Base-by-base conservation (phyloP, 257 asterid species). In the Solanum sitiens region DNA sequence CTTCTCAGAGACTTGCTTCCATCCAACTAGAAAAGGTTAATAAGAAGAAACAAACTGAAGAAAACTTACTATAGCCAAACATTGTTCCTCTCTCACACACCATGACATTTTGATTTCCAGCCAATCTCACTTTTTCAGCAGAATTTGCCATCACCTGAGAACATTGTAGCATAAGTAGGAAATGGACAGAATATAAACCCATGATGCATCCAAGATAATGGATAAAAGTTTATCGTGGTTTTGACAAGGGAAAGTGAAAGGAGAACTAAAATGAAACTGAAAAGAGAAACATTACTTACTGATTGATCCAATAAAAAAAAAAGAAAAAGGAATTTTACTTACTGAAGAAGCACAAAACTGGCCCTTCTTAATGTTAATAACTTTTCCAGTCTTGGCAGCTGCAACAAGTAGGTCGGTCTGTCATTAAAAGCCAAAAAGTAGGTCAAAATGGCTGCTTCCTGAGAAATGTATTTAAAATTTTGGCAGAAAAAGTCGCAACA, bases 1-100 rank as follows among this genome's bases (percentile, higher is more conserved):
- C 42, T 45, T n/a, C 70, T 47, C 25, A 8, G 45, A 27, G 45
- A 50, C 45, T 82, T 82, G 70, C 30, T 18, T 50, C 3, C 70
- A 50, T 50, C 21, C 47, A 86, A 50, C 10, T 30, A 33, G 82
- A 14, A 20, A 33, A 18, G 23, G n/a, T 35, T 27, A 40, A 21
- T 42, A 50, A 27, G 11, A 2, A 50, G 79, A 27, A 56, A 59
- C 77, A 89, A 47, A 86, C 83, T 80, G 47, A 76, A 74, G 53
- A 42, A 27, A 47, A 93, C 98, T 92, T 92, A 96, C 98, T 95
- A 79, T 95, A 97, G 89, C 98, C 99, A 92, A 96, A 97, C 98
- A 97, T 96, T 71, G 99, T 97, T 89, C 99, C 99, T 92, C 99
- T 95, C 94, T 97, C 99, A 86, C 99, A 97, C 88, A 96, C 99